Base-by-base conservation (phyloP, 2,329 filamentous ascomycete genomes). In the Beauveria sp. region DNA sequence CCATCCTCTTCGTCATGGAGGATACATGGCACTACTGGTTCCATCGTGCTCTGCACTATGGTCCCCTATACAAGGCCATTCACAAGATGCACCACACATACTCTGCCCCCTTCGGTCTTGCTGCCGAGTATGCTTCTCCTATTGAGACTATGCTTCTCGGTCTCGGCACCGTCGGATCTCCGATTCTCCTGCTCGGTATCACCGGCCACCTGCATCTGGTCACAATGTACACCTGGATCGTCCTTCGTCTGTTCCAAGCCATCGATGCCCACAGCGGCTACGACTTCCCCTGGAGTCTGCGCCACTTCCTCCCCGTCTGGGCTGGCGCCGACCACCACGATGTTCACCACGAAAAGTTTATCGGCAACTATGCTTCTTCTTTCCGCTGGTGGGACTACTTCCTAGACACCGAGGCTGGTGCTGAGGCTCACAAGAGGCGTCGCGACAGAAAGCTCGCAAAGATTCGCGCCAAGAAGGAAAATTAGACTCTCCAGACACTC, bases 71-170 rank as follows among this genome's bases (percentile, higher is more conserved):
- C 86, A 96, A 92, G 81, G 85, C 88, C 71, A 90, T 99, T 70
- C 95, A 99, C 85, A 99, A 99, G 82, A 93, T 99, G 69, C 95
- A 99, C 80, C 95, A 99, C 81, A 93, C 95, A 72, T 99, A 99
- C 81, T 96, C 92, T 43, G 95, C 95, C 14, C 95, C 95, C 20
- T 99, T 99, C 72, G 95, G 95, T 68, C 83, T 99, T 59, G 93
- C 95, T 22, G 93, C 95, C 62, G 95, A 99, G 78, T 99, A 99
- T 76, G 95, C 95, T 7, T 97, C 93, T 49, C 95, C 95, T 1
- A 96, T 98, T 68, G 95, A 99, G 78, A 91, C 93, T 67, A 96
- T 97, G 89, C 84, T 96, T 62, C 87, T 99, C 55, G 95, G 93
- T 45, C 82, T 96, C 63, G 95, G 95, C 65, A 89, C 89, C 1